phyloP scores from a whole-genome alignment of 768 basidiomycete species.

The Serendipita sp. region DNA sequence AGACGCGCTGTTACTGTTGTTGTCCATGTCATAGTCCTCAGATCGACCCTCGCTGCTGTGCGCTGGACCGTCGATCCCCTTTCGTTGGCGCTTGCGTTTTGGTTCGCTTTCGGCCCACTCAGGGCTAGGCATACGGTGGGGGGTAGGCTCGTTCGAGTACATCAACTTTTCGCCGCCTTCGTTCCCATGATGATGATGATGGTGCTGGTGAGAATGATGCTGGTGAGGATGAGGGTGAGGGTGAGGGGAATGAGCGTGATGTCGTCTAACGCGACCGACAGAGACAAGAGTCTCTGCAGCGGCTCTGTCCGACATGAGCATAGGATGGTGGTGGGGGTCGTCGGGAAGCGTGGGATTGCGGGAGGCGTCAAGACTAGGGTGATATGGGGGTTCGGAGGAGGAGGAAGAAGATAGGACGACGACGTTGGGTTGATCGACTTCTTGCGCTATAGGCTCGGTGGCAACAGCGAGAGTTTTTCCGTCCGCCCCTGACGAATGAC shows the following conservation, averaged over 20 bases:
- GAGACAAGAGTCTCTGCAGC: conserved; percentile 80
- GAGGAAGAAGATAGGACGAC: conserved; percentile 1
- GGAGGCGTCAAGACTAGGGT: not conserved
- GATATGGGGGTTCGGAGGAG: conserved; percentile 4
- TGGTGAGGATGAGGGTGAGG: no score
- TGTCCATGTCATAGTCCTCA: not conserved
- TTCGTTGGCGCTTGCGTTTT: conserved; percentile 10
- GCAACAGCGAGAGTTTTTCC: not conserved
- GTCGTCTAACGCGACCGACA: conserved; percentile 38
- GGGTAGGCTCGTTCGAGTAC: conserved; percentile 27
- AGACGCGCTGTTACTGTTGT: not conserved
- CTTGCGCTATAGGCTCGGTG: not conserved
- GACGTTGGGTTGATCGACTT: conserved; percentile 4
- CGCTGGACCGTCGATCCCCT: conserved; percentile 11
- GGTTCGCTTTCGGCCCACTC: conserved; percentile 30
- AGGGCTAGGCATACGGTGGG: conserved; percentile 24
- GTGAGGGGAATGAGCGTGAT: not conserved
- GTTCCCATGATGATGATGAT: conserved; percentile 17
- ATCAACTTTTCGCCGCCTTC: conserved; percentile 20
- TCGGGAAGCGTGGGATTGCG: not conserved
- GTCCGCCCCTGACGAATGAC: conserved; percentile 5
- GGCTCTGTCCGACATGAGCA: conserved; percentile 63
- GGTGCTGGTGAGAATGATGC: not conserved
- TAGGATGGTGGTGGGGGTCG: conserved; percentile 10
- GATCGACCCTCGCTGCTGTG: not conserved